Evolutionary conservation across 768 basidiomycete genomes (phyloP).

Genomic region (Russula foetens): DNA sequence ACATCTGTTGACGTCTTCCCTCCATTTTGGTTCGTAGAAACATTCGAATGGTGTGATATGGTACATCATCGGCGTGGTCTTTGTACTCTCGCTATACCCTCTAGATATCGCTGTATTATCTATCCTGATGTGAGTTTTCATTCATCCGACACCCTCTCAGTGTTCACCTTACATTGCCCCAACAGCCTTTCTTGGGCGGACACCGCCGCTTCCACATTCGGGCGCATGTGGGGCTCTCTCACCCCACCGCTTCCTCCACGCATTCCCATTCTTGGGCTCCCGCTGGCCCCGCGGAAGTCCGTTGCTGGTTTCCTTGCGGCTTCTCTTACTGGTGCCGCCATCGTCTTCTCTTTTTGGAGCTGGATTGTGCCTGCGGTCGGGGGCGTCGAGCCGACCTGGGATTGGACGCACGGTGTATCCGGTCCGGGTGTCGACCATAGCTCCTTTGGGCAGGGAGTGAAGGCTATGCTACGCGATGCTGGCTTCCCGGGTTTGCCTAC

Average conservation of each 20-base stretch:
- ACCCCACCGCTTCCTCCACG: constrained; percentile 54
- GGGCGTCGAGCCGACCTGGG: constrained; percentile 41
- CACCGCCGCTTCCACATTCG: constrained; percentile 87
- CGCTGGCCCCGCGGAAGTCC: constrained; percentile 75
- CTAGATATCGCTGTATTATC: constrained; percentile 85
- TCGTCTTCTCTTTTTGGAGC: constrained; percentile 68
- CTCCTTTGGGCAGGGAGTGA: constrained; percentile 23
- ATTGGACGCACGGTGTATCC: constrained; percentile 45
- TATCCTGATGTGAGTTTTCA: constrained; percentile 54
- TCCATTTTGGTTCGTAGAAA: constrained; percentile 32
- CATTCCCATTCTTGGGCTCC: constrained; percentile 43
- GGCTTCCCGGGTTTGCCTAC: constrained; percentile 18
- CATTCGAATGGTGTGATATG: constrained; percentile 81
- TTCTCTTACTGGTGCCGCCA: constrained; percentile 56
- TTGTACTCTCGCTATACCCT: constrained; percentile 68
- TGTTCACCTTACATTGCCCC: background rate
- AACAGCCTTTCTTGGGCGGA: constrained; percentile 90
- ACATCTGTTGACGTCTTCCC: background rate
- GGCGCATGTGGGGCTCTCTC: constrained; percentile 69
- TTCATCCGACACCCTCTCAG: background rate
- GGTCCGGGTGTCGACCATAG: constrained; percentile 21
- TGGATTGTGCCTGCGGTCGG: constrained; percentile 42
- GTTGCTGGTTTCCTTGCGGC: constrained; percentile 81
- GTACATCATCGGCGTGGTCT: constrained; percentile 84
- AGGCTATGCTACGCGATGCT: constrained; percentile 21